phyloP scores from a whole-genome alignment of 345 rosid genomes.

The Trapa incisa region DNA sequence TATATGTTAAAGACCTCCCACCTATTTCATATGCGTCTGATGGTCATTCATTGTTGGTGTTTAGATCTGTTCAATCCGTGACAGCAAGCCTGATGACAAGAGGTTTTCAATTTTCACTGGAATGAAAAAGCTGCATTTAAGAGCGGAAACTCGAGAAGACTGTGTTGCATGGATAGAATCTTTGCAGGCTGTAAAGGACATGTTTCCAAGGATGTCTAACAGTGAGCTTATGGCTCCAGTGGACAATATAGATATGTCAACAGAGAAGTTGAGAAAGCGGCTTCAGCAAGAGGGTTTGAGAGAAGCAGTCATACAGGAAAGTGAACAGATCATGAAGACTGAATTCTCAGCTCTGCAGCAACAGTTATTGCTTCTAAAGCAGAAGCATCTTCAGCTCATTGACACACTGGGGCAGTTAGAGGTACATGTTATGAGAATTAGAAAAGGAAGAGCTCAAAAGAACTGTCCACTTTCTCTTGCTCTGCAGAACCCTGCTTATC shows the following conservation, averaged over 20 bases:
- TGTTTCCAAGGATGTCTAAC: constrained; percentile 92
- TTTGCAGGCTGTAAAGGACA: constrained; percentile 74
- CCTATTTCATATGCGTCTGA: not conserved
- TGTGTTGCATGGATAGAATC: constrained; percentile 78
- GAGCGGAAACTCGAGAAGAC: constrained; percentile 78
- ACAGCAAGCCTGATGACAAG: constrained; percentile 25
- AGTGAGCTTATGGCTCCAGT: constrained; percentile 76
- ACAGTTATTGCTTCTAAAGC: constrained; percentile 67
- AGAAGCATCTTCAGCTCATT: constrained; percentile 72
- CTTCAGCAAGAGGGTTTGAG: constrained; percentile 59
- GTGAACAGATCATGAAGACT: constrained; percentile 75
- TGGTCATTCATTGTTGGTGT: not conserved
- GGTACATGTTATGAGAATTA: constrained; percentile 38
- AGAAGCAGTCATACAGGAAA: constrained; percentile 65
- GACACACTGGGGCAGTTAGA: constrained; percentile 85
- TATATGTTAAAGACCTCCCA: not conserved
- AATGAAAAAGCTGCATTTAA: constrained; percentile 73
- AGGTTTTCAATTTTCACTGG: constrained; percentile 86
- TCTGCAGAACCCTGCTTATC: too few relatives aligned
- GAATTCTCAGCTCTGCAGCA: constrained; percentile 58
- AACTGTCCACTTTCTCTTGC: too few relatives aligned
- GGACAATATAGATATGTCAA: constrained; percentile 41
- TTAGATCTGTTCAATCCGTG: constrained; percentile 58
- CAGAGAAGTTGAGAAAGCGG: constrained; percentile 65
- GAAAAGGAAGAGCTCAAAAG: constrained; percentile 5